phyloP scores from a whole-genome alignment of 139 green algal species.

The Axilococcus clingmanii region DNA sequence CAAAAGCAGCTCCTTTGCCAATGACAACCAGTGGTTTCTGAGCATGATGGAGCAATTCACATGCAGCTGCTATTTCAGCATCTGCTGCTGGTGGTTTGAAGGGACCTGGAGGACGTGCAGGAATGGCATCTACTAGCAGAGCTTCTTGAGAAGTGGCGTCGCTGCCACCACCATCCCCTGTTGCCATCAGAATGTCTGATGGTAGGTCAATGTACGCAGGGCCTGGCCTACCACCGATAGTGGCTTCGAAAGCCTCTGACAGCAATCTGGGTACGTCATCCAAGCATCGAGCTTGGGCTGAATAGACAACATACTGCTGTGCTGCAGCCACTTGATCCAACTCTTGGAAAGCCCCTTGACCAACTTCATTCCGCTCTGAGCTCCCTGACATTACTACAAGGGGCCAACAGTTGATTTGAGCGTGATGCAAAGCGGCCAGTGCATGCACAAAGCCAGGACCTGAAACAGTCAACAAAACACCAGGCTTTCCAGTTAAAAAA shows the following conservation, averaged over 20 bases:
- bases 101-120: too few species aligned
- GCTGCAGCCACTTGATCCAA: conserved; percentile 61
- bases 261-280: conserved; percentile 30
- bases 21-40: conserved; percentile 58
- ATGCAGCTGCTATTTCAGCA: background rate
- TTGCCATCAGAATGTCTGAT: conserved; percentile 49
- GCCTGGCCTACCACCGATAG: conserved; percentile 45
- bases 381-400: conserved; percentile 65
- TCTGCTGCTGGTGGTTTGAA: background rate
- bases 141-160: background rate
- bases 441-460: conserved; percentile 67
- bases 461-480: conserved; percentile 70
- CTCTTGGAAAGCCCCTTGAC: conserved; percentile 78
- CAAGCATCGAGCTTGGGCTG: conserved; percentile 3
- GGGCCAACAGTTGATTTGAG: conserved; percentile 64
- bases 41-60: background rate
- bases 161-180: conserved; percentile 1
- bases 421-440: conserved; percentile 60
- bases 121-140: too few species aligned
- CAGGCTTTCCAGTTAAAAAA: conserved; percentile 61
- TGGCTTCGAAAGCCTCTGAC: conserved; percentile 25
- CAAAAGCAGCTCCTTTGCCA: conserved; percentile 56
- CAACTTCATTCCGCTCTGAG: conserved; percentile 43
- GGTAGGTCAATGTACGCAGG: conserved; percentile 67
- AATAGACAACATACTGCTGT: conserved; percentile 46